Conservation (phyloP, 192 early-diverging fungal species). For the Dissophora globulifera region DNA sequence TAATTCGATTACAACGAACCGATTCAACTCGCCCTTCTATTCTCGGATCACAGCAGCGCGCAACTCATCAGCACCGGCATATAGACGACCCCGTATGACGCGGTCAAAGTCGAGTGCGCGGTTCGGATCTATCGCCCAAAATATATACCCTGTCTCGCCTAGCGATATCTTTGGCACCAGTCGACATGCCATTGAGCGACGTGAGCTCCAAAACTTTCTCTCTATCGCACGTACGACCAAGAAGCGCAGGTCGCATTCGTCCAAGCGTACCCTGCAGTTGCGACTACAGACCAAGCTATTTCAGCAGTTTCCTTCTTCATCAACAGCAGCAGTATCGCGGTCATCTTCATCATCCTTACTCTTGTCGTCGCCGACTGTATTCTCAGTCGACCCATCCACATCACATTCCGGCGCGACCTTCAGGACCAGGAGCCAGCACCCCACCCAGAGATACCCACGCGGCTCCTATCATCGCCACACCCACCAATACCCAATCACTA, state of each 20-base stretch:
- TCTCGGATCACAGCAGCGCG: background rate
- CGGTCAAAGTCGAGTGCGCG: constrained; percentile 9
- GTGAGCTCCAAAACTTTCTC: constrained; percentile 30
- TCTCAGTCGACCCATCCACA: no score
- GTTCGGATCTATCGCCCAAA: constrained; percentile 18
- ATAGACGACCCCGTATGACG: background rate
- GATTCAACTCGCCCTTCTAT: background rate
- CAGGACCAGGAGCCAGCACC: constrained; percentile 4
- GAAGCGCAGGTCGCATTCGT: background rate
- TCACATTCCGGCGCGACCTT: background rate
- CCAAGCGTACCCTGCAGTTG: constrained; percentile 14
- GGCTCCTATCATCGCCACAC: no score
- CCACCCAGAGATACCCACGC: background rate
- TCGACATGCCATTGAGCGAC: constrained; percentile 25
- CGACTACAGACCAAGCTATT: constrained; percentile 19
- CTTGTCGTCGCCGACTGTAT: background rate
- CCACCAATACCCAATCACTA: background rate
- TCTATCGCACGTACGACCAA: constrained; percentile 20
- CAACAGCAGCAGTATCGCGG: background rate
- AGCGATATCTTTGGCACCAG: constrained; percentile 46
- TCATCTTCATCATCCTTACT: no score
- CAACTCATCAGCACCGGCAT: background rate
- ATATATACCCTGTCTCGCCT: constrained; percentile 34
- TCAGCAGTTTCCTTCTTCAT: background rate
- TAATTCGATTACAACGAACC: no score